Conservation (phyloP, 2,329 filamentous ascomycete species). For the Epichloe hybrida region DNA sequence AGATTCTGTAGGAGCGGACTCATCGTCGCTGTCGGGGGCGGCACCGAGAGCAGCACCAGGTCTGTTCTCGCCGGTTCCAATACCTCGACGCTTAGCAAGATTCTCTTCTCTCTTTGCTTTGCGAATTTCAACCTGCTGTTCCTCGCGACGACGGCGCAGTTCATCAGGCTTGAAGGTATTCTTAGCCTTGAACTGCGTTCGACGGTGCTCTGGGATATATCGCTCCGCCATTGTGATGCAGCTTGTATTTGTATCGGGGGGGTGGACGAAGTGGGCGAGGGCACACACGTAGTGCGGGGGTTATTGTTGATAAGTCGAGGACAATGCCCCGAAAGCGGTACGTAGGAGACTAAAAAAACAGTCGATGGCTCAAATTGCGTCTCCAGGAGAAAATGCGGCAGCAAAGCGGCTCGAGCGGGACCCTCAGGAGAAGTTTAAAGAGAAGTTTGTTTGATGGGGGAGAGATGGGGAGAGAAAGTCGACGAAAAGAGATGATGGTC, state of each 20-base stretch:
- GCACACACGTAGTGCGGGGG: constrained; percentile 4
- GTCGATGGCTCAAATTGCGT: not conserved
- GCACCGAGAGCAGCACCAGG: constrained; percentile 74
- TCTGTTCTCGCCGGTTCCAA: constrained; percentile 66
- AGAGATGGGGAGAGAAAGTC: constrained; percentile 3
- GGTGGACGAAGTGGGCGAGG: constrained; percentile 2
- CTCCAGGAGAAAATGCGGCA: constrained; percentile 1
- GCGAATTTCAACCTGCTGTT: constrained; percentile 98
- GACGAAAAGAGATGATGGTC: constrained; percentile 8
- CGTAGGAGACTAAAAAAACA: not conserved
- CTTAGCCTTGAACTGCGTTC: constrained; percentile 99
- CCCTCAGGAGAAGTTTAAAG: constrained; percentile 1
- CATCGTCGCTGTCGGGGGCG: constrained; percentile 93
- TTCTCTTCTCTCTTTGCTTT: constrained; percentile 99
- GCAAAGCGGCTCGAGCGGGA: constrained; percentile 2
- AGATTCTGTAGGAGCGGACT: constrained; percentile 83
- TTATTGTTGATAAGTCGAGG: constrained; percentile 3
- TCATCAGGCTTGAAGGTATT: constrained; percentile 98
- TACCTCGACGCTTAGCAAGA: constrained; percentile 93
- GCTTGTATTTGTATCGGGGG: not conserved
- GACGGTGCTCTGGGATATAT: constrained; percentile 98
- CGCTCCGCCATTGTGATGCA: constrained; percentile 75
- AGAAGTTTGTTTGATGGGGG: constrained; percentile 1
- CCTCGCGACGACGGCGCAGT: constrained; percentile 92
- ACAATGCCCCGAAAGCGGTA: not conserved